These are phyloP conservation scores for Phytopythium chamaehyphon DNA, from an alignment of 352 stramenopile genomes.

Conservation along the genomic window DNA sequence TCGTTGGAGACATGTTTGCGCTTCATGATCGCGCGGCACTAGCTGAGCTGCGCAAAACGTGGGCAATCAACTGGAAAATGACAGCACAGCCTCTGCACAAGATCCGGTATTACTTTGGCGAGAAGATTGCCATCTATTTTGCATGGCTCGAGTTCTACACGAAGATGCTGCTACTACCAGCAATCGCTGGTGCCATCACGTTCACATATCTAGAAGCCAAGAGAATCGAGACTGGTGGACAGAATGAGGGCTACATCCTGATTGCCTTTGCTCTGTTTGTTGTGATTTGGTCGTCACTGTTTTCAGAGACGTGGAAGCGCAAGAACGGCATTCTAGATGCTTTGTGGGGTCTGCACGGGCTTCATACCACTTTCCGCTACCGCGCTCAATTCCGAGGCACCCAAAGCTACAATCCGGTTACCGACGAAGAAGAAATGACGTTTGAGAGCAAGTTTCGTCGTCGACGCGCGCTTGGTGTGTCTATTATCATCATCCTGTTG, in stretches of 20 bases:
- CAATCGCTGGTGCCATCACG: slow-evolving; percentile 75
- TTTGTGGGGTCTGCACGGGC: slow-evolving; percentile 78
- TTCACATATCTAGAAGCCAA: slow-evolving; percentile 54
- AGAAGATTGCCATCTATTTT: slow-evolving; percentile 91
- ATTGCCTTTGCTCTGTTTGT: slow-evolving; percentile 81
- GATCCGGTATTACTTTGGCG: slow-evolving; percentile 90
- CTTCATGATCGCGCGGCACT: slow-evolving; percentile 78
- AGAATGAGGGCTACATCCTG: slow-evolving; percentile 62
- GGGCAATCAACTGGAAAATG: slow-evolving; percentile 76
- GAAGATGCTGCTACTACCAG: slow-evolving; percentile 87
- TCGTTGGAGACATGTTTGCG: slow-evolving; percentile 81
- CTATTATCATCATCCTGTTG: slow-evolving; percentile 56
- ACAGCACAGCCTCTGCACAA: slow-evolving; percentile 82
- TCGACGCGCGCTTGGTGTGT: slow-evolving; percentile 51
- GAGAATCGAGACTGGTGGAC: slow-evolving; percentile 24
- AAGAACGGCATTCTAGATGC: slow-evolving; percentile 83
- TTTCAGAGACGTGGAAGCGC: slow-evolving; percentile 88
- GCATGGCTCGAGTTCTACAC: slow-evolving; percentile 92
- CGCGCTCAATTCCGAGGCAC: slow-evolving; percentile 84
- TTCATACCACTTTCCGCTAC: slow-evolving; percentile 66
- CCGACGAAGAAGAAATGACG: slow-evolving; percentile 57
- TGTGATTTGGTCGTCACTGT: slow-evolving; percentile 85
- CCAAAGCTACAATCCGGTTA: slow-evolving; percentile 66
- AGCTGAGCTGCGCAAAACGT: slow-evolving; percentile 60
- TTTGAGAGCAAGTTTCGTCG: slow-evolving; percentile 57